Evolutionary conservation across 768 basidiomycete species (phyloP).

Genomic region (Tylopilus sp.): DNA sequence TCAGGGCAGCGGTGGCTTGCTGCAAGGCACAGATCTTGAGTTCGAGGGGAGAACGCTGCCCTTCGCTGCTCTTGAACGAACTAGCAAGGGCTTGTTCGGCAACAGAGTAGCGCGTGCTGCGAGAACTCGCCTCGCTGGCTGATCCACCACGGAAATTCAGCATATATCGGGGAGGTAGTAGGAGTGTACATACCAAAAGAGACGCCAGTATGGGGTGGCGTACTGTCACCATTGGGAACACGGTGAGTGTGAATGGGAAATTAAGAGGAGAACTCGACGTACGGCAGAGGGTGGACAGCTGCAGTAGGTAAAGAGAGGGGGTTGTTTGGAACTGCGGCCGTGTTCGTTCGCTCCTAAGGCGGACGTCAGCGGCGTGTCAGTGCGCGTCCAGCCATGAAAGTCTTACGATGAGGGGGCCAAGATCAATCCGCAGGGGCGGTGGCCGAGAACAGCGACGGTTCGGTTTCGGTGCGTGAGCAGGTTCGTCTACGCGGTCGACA

Average conservation of each 20-base stretch:
- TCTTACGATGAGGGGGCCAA: conserved; percentile 14
- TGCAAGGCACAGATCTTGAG: conserved; percentile 47
- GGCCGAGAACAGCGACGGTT: conserved; percentile 7
- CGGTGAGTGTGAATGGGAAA: conserved; percentile 14
- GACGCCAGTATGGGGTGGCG: conserved; percentile 19
- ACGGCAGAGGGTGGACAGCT: conserved; percentile 13
- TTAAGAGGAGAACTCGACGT: conserved; percentile 13
- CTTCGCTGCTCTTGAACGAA: conserved; percentile 32
- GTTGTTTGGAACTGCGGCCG: conserved; percentile 2
- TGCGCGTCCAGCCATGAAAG: not conserved
- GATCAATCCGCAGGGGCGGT: conserved; percentile 15
- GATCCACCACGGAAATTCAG: conserved; percentile 28
- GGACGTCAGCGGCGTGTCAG: conserved; percentile 1
- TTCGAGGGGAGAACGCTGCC: conserved; percentile 38
- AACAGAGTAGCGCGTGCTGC: conserved; percentile 40
- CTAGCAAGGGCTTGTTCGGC: conserved; percentile 42
- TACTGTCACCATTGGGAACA: conserved; percentile 19
- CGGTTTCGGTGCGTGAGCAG: conserved; percentile 9
- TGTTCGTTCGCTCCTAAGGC: conserved; percentile 23
- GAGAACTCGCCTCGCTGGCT: conserved; percentile 23
- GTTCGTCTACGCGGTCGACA: conserved; percentile 26
- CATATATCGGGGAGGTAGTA: conserved; percentile 4
- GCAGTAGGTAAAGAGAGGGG: not conserved
- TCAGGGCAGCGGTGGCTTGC: conserved; percentile 40
- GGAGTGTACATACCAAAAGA: conserved; percentile 18